Evolutionary conservation across 2,329 filamentous ascomycete genomes (phyloP).

Genomic region (Ceratocystiopsis minuta): DNA sequence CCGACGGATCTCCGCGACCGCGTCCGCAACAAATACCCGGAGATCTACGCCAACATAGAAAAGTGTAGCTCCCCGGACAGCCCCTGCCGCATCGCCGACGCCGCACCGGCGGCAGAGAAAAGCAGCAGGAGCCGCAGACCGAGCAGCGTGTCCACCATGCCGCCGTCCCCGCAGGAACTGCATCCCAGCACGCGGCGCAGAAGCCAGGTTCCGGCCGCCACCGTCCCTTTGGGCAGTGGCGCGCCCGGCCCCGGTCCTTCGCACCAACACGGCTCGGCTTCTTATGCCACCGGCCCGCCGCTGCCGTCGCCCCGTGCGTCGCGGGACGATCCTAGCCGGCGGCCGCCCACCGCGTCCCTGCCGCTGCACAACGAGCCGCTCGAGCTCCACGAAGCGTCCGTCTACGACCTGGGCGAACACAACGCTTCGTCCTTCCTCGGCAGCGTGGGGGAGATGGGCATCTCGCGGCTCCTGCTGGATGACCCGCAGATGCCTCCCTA

Average conservation of each 20-base stretch:
- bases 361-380: background rate
- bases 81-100: no score
- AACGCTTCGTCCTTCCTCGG: slow-evolving; percentile 22
- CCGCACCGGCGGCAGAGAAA: no score
- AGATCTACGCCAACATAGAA: slow-evolving; percentile 37
- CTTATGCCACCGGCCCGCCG: no score
- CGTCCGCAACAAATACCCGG: slow-evolving; percentile 45
- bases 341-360: background rate
- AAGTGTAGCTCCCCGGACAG: slow-evolving; percentile 25
- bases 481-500: slow-evolving; percentile 1
- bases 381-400: slow-evolving; percentile 16
- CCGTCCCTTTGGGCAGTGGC: no score
- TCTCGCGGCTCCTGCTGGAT: slow-evolving; percentile 40
- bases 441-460: slow-evolving; percentile 39
- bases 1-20: slow-evolving; percentile 46
- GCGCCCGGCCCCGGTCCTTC: no score
- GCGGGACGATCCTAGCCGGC: no score
- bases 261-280: no score
- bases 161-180: no score
- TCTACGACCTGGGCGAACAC: slow-evolving; percentile 27
- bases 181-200: no score
- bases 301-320: no score
- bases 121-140: background rate
- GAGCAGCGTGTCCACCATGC: no score
- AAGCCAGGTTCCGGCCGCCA: no score